Base-by-base conservation (phyloP, 352 stramenopile genomes). In the Globisporangium camurandrum region DNA sequence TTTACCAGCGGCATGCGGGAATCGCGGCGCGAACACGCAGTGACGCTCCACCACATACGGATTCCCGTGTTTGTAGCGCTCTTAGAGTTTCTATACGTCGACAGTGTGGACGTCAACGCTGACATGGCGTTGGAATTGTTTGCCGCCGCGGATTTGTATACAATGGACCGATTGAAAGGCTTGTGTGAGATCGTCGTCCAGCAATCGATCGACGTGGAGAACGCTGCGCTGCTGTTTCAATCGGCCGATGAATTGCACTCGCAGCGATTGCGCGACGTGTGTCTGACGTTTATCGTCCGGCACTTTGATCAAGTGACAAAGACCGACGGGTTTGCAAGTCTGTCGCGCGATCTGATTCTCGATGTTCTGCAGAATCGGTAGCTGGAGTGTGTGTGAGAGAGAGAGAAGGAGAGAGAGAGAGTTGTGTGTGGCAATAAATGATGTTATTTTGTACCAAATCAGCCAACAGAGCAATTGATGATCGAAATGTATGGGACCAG, bases 41-140 rank as follows among this genome's bases (percentile, higher is more conserved):
- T 98, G 33, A 59, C 70, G 6, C 75, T 98, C 40, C 71, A 78
- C 43, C 88, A 96, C 54, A 96, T 95, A 45, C 85, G 87, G 22
- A 66, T 90, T 27, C 72, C 83, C 0, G 93, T 98, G 5, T 98
- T 98, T 67, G 62, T 98, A 22, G 69, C 95, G 36, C 72, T 98
- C 51, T 64, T 98, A 54, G 89, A 98, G 67, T 98, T 97, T 82
- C 85, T 98, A 60, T 98, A 98, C 67, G 95, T 95, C 16, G 95
- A 98, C 62, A 79, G 81, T n/a, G 88, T 98, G 30, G 86, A 95
- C 59, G 84, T 97, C 30, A 68, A 63, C 12, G 63, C 94, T 11
- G 88, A 98, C 53, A 88, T 97, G 70, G 93, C 93, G 26, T 78
- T 98, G 23, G 91, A 97, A 57, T 65, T 98, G 7, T 98, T 96